Evolutionary conservation across 2,329 filamentous ascomycete species (phyloP).

Genomic region (Diaporthe vexans): DNA sequence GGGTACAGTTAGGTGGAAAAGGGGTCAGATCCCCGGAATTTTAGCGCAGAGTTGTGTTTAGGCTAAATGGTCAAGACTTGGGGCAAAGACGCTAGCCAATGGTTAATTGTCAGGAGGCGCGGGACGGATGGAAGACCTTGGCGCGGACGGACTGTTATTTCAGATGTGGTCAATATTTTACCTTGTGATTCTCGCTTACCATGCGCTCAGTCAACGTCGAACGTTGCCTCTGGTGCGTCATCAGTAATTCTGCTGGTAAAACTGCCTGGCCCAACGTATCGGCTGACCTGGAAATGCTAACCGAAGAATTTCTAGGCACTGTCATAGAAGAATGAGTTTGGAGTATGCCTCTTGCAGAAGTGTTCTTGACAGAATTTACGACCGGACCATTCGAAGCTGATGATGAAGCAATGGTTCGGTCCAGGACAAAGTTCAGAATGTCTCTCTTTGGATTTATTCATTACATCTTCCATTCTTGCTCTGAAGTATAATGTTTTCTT

Average conservation of each 20-base stretch:
- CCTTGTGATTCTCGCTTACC: neutral
- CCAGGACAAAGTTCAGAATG: too few relatives aligned
- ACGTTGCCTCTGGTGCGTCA: neutral
- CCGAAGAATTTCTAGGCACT: neutral
- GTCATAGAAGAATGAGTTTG: neutral
- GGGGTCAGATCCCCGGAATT: conserved; percentile 9
- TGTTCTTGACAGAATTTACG: too few relatives aligned
- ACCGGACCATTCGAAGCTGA: too few relatives aligned
- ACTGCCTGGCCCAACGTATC: too few relatives aligned
- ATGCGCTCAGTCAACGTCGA: neutral
- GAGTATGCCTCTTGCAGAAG: too few relatives aligned
- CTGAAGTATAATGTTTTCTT: too few relatives aligned
- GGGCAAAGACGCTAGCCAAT: conserved; percentile 22
- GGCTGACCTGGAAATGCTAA: neutral
- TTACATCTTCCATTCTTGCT: neutral
- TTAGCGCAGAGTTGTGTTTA: conserved; percentile 28
- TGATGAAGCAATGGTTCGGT: neutral
- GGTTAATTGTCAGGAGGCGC: conserved; percentile 20
- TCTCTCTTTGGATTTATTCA: neutral
- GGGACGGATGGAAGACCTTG: conserved; percentile 19
- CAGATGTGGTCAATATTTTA: neutral
- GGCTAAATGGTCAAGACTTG: conserved; percentile 27
- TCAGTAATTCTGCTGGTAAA: neutral
- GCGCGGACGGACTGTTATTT: neutral
- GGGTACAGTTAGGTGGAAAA: neutral